A percentile compares a stretch with the other conserved stretches of the same genome.
phyloP scores from a whole-genome alignment of 805 yeast genomes.

The Tetrapisispora fleetii region DNA sequence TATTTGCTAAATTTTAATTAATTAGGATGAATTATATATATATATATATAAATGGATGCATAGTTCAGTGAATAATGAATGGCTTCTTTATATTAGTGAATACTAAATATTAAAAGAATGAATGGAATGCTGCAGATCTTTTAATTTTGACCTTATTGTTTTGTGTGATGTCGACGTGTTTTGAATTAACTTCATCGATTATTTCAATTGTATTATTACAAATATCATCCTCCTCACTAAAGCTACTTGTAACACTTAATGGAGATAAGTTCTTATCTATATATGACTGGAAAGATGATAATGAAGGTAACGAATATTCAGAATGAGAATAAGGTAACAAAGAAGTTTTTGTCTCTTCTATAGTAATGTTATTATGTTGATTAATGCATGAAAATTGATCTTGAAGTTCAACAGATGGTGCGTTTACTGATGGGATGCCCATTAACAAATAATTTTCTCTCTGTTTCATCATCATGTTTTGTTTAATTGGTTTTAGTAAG shows the following conservation, averaged over 20 bases:
- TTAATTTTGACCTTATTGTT: background rate
- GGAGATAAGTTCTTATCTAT: slow-evolving; percentile 3
- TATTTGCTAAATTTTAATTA: background rate
- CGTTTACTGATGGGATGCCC: slow-evolving; percentile 12
- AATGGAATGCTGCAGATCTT: slow-evolving; percentile 3
- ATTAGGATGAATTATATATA: background rate
- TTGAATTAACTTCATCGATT: slow-evolving; percentile 1
- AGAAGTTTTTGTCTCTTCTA: slow-evolving; percentile 1
- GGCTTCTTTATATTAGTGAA: background rate
- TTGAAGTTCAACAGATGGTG: background rate
- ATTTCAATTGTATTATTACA: slow-evolving; percentile 3
- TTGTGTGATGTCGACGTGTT: background rate
- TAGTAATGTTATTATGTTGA: background rate
- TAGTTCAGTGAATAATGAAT: background rate
- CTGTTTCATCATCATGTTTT: slow-evolving; percentile 11
- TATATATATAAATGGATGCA: background rate
- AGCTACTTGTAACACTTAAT: background rate
- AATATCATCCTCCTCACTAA: background rate
- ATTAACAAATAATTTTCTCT: slow-evolving; percentile 16
- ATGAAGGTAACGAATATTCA: slow-evolving; percentile 30
- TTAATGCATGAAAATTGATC: background rate
- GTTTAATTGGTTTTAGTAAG: slow-evolving; percentile 68
- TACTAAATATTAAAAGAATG: background rate
- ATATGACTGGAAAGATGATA: slow-evolving; percentile 24
- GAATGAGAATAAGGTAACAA: slow-evolving; percentile 26